Percentiles rank a stretch among this genome's conserved stretches.
phyloP scores from a whole-genome alignment of 208 protist genomes.

The Trypanosomatidae sp. region DNA sequence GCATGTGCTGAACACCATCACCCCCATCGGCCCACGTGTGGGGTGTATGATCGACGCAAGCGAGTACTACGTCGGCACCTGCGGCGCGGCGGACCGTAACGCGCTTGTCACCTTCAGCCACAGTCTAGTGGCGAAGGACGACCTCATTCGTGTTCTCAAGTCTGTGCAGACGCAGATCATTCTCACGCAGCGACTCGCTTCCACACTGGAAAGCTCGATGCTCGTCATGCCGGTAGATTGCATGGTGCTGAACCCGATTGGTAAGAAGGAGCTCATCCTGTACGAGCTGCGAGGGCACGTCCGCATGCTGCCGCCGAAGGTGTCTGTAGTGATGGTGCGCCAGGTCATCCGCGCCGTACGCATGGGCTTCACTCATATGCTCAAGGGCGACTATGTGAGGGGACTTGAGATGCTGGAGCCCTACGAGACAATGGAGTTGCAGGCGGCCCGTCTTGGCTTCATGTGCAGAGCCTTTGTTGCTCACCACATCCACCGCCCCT shows the following conservation, averaged over 20 bases:
- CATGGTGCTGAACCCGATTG: constrained; percentile 22
- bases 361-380: constrained; percentile 48
- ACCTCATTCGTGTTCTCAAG: constrained; percentile 44
- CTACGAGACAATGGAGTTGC: constrained; percentile 32
- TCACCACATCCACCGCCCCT: constrained; percentile 37
- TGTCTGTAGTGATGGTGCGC: constrained; percentile 20
- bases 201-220: constrained; percentile 44
- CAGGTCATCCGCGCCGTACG: constrained; percentile 30
- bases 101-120: constrained; percentile 42
- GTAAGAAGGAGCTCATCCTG: constrained; percentile 21
- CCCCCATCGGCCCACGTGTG: constrained; percentile 31
- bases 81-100: constrained; percentile 42
- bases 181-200: constrained; percentile 45
- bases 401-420: constrained; percentile 32
- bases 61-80: constrained; percentile 72
- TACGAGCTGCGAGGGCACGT: constrained; percentile 57
- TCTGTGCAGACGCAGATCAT: constrained; percentile 46
- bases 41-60: constrained; percentile 55
- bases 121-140: constrained; percentile 21
- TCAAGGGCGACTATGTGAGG: constrained; percentile 40
- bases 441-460: constrained; percentile 34
- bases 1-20: constrained; percentile 23
- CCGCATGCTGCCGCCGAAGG: constrained; percentile 11
- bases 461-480: constrained; percentile 34
- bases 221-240: constrained; percentile 57